Evolutionary conservation across 441 rosid genomes (phyloP), one percentile per base, ranked within the genome.

Genomic region (Viola pubescens): DNA sequence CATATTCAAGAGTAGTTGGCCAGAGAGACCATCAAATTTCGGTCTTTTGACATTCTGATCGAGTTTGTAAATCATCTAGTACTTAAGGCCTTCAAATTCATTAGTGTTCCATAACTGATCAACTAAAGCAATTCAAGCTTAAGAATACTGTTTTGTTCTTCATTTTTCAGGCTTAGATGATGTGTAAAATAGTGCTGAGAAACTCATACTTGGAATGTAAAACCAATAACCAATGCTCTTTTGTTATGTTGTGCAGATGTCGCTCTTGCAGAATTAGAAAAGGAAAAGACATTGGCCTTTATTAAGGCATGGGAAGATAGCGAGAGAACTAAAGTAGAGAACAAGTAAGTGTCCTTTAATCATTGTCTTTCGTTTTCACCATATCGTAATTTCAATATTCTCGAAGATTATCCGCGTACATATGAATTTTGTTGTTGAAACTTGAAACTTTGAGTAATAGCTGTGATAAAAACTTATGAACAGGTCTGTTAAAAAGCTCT

Each of bases 261-360:
- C 50, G 87, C 87, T 52, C 82, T 85, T 48, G 97, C 94, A 6
- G 85, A 79, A 46, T 59, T 92, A 67, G 89, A 88, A 14, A 89
- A 82, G 56, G 97, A 74, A 57, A 92, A 84, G 74, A 74, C 44
- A 55, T 10, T 55, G 43, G 80, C 91, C 48, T 85, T 85, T 52
- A 61, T 89, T 69, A 82, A 68, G 78, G 97, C 98, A 54, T 89
- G 96, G 97, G 98, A 87, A 77, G 97, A 87, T 1, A 84, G 80
- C 5, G 90, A 92, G 75, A 89, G 86, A 69, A 13, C 81, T 56
- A 87, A 87, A 77, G 95, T 86, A 26, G 88, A 84, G 63, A 84
- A 92, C 75, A 89, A 87, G 97, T 92, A 70, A 72, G 74, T 26
- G 49, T 51, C 11, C 37, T 1, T 45, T 60, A 6, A 48, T 62